A percentile compares a stretch with the other conserved stretches of the same genome.
These are phyloP conservation scores for Wickerhamomyces sp. DNA, from an alignment of 1,139 yeast genomes.

Conservation along the genomic window DNA sequence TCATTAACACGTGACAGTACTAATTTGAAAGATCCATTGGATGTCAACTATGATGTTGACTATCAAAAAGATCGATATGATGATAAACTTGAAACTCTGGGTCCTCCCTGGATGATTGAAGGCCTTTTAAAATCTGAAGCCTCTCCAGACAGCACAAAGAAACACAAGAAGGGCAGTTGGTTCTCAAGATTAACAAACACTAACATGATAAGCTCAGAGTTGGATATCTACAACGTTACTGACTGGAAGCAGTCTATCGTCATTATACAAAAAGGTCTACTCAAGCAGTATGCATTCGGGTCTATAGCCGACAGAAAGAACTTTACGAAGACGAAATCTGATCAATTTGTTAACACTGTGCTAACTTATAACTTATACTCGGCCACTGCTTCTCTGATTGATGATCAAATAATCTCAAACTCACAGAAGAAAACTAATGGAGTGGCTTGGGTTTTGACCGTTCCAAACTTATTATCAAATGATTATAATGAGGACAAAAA, in stretches of 20 bases:
- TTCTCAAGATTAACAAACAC: conserved; percentile 14
- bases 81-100: conserved; percentile 57
- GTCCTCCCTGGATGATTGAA: conserved; percentile 79
- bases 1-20: conserved; percentile 4
- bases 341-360: conserved; percentile 27
- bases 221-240: conserved; percentile 19
- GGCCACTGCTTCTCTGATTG: conserved; percentile 19
- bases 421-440: conserved; percentile 17
- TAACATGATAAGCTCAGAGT: conserved; percentile 14
- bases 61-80: conserved; percentile 33
- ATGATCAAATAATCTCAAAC: conserved; percentile 18
- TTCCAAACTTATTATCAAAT: conserved; percentile 18
- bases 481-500: conserved; percentile 17
- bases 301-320: conserved; percentile 33
- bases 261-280: conserved; percentile 54
- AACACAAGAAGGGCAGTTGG: conserved; percentile 20
- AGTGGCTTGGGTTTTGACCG: conserved; percentile 21
- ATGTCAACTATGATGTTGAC: conserved; percentile 15
- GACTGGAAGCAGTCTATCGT: conserved; percentile 46
- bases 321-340: conserved; percentile 30
- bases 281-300: conserved; percentile 47
- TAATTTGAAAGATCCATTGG: conserved; percentile 23
- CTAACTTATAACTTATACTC: conserved; percentile 30
- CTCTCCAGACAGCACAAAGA: conserved; percentile 22
- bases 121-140: conserved; percentile 49